Conservation (phyloP, 306 rosid species). For the barrel medic (Medicago truncatula) region DNA sequence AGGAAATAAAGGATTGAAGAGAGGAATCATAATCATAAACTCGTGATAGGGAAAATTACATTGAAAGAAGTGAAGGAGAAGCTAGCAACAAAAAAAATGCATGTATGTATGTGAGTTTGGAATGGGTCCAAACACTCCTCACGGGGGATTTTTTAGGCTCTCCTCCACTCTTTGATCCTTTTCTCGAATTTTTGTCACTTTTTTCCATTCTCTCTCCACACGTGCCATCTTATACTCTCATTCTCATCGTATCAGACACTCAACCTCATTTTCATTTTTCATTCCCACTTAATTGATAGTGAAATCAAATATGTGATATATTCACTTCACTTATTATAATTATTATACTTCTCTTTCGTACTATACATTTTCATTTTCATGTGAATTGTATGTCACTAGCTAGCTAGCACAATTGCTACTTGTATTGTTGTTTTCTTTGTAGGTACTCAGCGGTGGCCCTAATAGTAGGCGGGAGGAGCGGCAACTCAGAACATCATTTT, state of each 20-base stretch:
- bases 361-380: neutral
- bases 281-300: slow-evolving; percentile 31
- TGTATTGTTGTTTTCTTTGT: neutral
- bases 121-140: slow-evolving; percentile 99
- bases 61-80: slow-evolving; percentile 84
- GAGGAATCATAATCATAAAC: slow-evolving; percentile 55
- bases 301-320: slow-evolving; percentile 17
- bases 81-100: slow-evolving; percentile 69
- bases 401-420: neutral
- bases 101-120: slow-evolving; percentile 45
- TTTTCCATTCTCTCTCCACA: slow-evolving; percentile 70
- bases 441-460: neutral
- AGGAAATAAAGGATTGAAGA: slow-evolving; percentile 2
- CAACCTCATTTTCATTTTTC: slow-evolving; percentile 32
- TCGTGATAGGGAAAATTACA: slow-evolving; percentile 72
- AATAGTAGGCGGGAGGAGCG: too few relatives aligned
- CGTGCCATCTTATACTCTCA: slow-evolving; percentile 59
- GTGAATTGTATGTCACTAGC: neutral
- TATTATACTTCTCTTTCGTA: neutral
- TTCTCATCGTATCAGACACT: slow-evolving; percentile 46
- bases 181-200: slow-evolving; percentile 42
- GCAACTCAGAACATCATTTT: too few relatives aligned
- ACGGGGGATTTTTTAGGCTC: slow-evolving; percentile 79
- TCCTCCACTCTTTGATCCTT: slow-evolving; percentile 38
- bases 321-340: neutral